phyloP scores from a whole-genome alignment of 2,329 filamentous ascomycete species.

The Fusarium nisikadoi region DNA sequence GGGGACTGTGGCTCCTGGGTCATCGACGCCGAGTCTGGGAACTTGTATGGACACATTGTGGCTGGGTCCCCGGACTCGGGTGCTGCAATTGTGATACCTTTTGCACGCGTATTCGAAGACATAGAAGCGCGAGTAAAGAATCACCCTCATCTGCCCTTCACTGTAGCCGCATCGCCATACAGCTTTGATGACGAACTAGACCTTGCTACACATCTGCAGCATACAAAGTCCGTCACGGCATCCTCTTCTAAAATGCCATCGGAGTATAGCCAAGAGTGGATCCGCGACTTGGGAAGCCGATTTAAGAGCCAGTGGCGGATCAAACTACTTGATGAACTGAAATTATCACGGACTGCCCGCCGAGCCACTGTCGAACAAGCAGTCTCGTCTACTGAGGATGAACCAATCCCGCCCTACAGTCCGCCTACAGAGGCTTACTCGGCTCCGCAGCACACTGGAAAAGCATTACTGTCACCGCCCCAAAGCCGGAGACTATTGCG shows the following conservation, averaged over 20 bases:
- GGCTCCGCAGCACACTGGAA: fast-evolving
- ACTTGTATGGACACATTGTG: not conserved
- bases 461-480: not conserved
- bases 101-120: not conserved
- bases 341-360: not conserved
- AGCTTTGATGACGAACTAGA: not conserved
- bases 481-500: not conserved
- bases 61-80: not conserved
- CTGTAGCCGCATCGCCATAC: not conserved
- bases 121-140: not conserved
- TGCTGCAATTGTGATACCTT: not conserved
- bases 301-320: not conserved
- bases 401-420: not conserved
- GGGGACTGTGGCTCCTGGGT: not conserved
- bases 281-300: fast-evolving
- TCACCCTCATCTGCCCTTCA: not conserved
- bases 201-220: not conserved
- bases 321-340: not conserved
- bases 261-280: fast-evolving
- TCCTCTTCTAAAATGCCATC: not conserved
- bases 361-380: not conserved
- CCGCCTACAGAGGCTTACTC: fast-evolving
- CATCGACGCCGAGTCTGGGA: not conserved
- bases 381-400: not conserved
- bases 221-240: not conserved